Evolutionary conservation across 2,329 filamentous ascomycete genomes (phyloP).

Genomic region (Sphaerulina musiva): DNA sequence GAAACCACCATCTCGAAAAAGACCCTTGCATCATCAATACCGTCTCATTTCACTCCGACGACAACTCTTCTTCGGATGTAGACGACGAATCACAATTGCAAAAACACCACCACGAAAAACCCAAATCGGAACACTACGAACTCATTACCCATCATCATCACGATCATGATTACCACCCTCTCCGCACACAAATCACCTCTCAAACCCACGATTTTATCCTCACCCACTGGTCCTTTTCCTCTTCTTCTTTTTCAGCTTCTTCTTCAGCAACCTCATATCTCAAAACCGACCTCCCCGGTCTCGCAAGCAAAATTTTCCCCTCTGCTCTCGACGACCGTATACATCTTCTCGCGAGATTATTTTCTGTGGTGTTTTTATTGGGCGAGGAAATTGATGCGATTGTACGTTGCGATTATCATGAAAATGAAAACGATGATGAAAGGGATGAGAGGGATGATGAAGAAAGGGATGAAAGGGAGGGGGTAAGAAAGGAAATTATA

Average conservation of each 20-base stretch:
- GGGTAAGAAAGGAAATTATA: too few species aligned
- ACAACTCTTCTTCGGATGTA: neutral
- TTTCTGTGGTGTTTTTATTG: conserved; percentile 12
- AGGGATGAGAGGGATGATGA: too few species aligned
- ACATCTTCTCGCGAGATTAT: conserved; percentile 10
- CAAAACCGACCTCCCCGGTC: conserved; percentile 6
- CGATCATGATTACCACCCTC: neutral
- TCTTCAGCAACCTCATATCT: neutral
- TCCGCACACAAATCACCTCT: conserved; percentile 4
- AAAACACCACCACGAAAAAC: neutral
- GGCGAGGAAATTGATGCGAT: conserved; percentile 3
- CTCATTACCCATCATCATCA: too few species aligned
- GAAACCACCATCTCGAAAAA: neutral
- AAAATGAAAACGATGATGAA: too few species aligned
- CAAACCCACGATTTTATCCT: conserved; percentile 12
- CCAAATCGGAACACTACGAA: neutral
- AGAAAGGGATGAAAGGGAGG: too few species aligned
- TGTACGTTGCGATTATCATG: too few species aligned
- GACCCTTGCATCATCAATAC: neutral
- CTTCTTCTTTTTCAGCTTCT: neutral
- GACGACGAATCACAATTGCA: neutral
- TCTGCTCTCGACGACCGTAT: conserved; percentile 15
- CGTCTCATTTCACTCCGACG: too few species aligned
- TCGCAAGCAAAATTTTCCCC: conserved; percentile 10
- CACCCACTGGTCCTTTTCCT: conserved; percentile 12